Base-by-base conservation (phyloP, 768 basidiomycete species). In the Kwoniella dejecticola region DNA sequence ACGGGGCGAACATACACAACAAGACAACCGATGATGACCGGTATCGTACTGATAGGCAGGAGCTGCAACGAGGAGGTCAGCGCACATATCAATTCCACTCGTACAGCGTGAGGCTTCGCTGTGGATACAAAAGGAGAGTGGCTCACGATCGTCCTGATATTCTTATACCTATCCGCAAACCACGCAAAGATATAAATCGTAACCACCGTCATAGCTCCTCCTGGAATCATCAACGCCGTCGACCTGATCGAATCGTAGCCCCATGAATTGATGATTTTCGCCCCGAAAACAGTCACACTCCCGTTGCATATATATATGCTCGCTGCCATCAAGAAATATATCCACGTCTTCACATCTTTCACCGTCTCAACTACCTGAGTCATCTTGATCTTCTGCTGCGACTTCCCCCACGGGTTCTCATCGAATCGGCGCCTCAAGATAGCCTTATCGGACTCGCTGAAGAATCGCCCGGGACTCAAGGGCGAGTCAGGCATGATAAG, bases 401-500 rank as follows among this genome's bases (percentile, higher is more conserved):
- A 72, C 36, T 54, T 63, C 1, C 69, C 73, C 48, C 19, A 70
- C n/a, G 63, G 64, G 50, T 70, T 72, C 42, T 64, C 60, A 31
- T 66, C 63, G 53, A 72, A 64, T 15, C 78, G 60, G 3, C 52
- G 36, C 2, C 58, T 24, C 10, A 74, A 63, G 17, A 77, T 62
- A 10, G 8, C 60, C 10, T 68, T 55, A 40, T 81, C 79, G 19
- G 45, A 45, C 2, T 61, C 61, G 29, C 33, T 61, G 72, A 79
- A 79, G 63, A 68, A 75, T 10, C 76, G 58, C 4, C 68, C 67
- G 0, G 73, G 70, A 1, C 61, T 48, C 4, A 68, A 52, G 0
- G 80, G 80, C 7, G 70, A 72, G 36, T 69, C 68, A 24, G 80
- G 80, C 19, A 81, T 42, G 36, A 77, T 60, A 54, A 76, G 60